phyloP scores from a whole-genome alignment of 2,329 filamentous ascomycete genomes.

The Balansia obtecta region DNA sequence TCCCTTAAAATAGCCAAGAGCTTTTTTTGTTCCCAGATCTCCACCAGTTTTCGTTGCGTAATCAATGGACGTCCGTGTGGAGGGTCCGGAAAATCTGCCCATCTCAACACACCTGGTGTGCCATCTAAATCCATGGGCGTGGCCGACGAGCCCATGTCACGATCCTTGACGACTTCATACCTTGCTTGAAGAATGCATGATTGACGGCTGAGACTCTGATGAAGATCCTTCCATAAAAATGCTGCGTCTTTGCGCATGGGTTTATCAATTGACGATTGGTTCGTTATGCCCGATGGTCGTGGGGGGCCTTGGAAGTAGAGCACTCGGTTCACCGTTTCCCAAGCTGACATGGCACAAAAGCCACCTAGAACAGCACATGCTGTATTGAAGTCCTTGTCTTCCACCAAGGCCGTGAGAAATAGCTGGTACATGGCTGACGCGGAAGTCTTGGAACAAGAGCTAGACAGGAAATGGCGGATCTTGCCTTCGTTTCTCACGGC shows the following conservation, averaged over 20 bases:
- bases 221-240: conserved; percentile 39
- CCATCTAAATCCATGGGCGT: conserved; percentile 27
- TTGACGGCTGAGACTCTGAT: conserved; percentile 41
- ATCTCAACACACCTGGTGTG: conserved; percentile 37
- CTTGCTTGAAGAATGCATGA: conserved; percentile 44
- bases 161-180: conserved; percentile 38
- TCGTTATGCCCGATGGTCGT: conserved; percentile 32
- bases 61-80: conserved; percentile 31
- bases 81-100: conserved; percentile 50
- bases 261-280: conserved; percentile 26
- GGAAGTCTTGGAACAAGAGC: background rate
- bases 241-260: conserved; percentile 24
- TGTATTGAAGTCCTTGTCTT: conserved; percentile 34
- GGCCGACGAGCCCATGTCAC: conserved; percentile 29
- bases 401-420: conserved; percentile 42
- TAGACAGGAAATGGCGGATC: background rate
- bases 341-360: conserved; percentile 42
- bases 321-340: conserved; percentile 35
- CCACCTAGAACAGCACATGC: conserved; percentile 43
- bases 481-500: background rate
- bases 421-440: conserved; percentile 40
- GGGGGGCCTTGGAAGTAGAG: conserved; percentile 40
- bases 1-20: conserved; percentile 35
- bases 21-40: conserved; percentile 39
- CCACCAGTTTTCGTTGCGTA: conserved; percentile 42